Evolutionary conservation across 345 rosid genomes (phyloP).

Genomic region (Corymbia maculata): DNA sequence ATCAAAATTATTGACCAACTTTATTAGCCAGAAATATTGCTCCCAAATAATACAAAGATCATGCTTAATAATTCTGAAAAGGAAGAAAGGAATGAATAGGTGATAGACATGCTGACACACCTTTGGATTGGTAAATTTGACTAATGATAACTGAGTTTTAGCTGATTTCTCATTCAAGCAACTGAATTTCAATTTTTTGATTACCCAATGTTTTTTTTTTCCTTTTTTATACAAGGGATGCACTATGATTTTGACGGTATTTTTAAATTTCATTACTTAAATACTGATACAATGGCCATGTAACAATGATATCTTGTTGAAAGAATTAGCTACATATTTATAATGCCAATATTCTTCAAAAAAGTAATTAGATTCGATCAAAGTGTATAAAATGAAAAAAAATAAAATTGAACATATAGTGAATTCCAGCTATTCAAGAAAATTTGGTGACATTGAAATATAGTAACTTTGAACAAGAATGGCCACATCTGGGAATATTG

Average conservation of each 20-base stretch:
- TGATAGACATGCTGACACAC: background rate
- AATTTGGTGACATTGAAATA: background rate
- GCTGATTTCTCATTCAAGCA: background rate
- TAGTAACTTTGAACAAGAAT: background rate
- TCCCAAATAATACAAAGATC: background rate
- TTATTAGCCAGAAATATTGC: background rate
- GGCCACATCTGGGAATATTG: background rate
- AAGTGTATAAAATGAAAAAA: too few species aligned
- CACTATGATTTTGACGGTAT: background rate
- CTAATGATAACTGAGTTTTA: background rate
- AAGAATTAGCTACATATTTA: background rate
- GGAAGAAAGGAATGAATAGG: background rate
- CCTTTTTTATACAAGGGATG: background rate
- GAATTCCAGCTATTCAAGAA: too few species aligned
- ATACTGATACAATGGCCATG: background rate
- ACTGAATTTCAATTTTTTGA: too few species aligned
- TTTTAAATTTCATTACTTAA: background rate
- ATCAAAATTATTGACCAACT: background rate
- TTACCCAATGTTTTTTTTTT: background rate
- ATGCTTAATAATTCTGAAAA: background rate
- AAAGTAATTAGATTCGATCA: too few species aligned
- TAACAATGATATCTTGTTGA: background rate
- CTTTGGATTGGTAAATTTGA: background rate
- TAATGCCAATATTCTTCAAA: too few species aligned
- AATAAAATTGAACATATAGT: too few species aligned